phyloP scores from a whole-genome alignment of 768 basidiomycete species.

The Trametes coccinea region DNA sequence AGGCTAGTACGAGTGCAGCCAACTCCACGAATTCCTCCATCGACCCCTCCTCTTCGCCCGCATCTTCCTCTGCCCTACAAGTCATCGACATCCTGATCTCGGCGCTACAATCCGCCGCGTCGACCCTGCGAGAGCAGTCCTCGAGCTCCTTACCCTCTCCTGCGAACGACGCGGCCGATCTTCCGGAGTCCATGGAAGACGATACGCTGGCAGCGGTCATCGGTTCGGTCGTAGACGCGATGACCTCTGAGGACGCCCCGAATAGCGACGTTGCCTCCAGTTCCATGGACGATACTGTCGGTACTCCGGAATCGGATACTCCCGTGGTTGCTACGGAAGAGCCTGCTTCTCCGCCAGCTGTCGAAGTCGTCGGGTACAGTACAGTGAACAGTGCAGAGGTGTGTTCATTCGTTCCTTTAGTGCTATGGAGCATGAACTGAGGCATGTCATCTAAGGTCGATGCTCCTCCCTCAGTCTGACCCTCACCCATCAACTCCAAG shows the following conservation, averaged over 20 bases:
- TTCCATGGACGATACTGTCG: not conserved
- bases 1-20: not conserved
- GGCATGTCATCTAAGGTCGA: not conserved
- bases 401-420: not conserved
- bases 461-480: not conserved
- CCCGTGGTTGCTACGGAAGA: not conserved
- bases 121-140: not conserved
- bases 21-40: not conserved
- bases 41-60: not conserved
- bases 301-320: not conserved
- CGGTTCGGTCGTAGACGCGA: not conserved
- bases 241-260: not conserved
- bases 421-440: not conserved
- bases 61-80: constrained; percentile 2
- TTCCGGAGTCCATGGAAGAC: not conserved
- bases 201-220: not conserved
- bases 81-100: constrained; percentile 12
- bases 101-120: not conserved
- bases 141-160: not conserved
- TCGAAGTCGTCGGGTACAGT: constrained; percentile 8
- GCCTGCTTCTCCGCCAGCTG: not conserved
- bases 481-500: not conserved
- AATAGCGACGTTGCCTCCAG: not conserved
- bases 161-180: not conserved
- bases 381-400: constrained; percentile 1